Evolutionary conservation across 495 filamentous ascomycete genomes (phyloP).

Genomic region (Choiromyces venosus): DNA sequence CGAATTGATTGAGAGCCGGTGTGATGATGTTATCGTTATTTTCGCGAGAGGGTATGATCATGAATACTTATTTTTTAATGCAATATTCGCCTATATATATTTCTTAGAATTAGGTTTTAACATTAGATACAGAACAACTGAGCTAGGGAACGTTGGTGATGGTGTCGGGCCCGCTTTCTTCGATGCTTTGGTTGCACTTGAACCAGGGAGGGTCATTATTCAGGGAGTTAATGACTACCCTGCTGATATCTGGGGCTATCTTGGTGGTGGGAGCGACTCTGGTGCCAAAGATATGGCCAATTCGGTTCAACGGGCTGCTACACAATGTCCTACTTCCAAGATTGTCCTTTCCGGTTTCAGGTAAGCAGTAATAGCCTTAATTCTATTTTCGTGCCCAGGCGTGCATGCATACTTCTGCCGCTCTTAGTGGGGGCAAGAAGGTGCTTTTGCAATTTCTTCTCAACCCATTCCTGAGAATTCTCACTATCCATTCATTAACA

Average conservation of each 20-base stretch:
- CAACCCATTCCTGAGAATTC: background rate
- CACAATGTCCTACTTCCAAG: conserved; percentile 55
- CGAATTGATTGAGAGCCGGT: conserved; percentile 22
- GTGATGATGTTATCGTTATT: conserved; percentile 28
- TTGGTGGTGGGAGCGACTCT: conserved; percentile 47
- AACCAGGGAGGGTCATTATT: conserved; percentile 17
- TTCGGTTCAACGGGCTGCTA: conserved; percentile 48
- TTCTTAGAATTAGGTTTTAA: background rate
- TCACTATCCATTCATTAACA: background rate
- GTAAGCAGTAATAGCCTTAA: too few relatives aligned
- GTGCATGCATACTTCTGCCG: too few relatives aligned
- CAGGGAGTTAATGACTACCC: conserved; percentile 36
- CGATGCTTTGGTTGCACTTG: conserved; percentile 4
- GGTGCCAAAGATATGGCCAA: conserved; percentile 50
- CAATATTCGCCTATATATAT: background rate
- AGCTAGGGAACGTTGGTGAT: conserved; percentile 35
- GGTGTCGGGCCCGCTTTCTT: conserved; percentile 31
- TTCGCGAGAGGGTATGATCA: conserved; percentile 28
- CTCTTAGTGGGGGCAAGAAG: too few relatives aligned
- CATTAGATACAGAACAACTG: too few relatives aligned
- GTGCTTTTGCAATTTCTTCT: conserved; percentile 17
- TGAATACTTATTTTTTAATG: background rate
- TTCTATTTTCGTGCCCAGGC: too few relatives aligned
- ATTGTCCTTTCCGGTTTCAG: conserved; percentile 55
- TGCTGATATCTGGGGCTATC: conserved; percentile 44